Evolutionary conservation across 2,329 filamentous ascomycete species (phyloP), one percentile per base, ranked within the genome.

Genomic region (Neocucurbitaria cava): DNA sequence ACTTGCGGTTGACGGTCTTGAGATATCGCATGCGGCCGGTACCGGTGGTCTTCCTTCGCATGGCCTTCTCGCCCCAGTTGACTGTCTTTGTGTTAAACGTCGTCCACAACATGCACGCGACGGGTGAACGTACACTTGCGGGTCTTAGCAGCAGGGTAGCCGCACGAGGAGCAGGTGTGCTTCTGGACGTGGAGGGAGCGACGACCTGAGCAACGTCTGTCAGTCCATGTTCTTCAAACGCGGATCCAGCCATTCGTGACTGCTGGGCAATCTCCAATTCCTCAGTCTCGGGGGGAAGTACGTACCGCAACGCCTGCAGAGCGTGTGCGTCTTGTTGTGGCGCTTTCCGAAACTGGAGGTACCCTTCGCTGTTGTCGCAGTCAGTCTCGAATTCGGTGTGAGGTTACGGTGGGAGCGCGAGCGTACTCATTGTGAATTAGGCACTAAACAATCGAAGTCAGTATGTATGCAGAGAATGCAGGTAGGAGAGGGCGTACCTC

Each of bases 1-100:
- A 96, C 83, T 88, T 88, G 81, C 95, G 89, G 78, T 92, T 85
- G 79, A 99, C 89, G 76, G 86, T 87, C 87, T 96, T 96, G 80
- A 99, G 87, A 85, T 93, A 91, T 79, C 92, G 88, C 89, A 93
- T 95, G 82, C 95, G 91, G 81, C 95, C 95, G 78, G 92, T 94
- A 76, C 95, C 95, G 79, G 91, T 94, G 78, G 94, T 97, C 93
- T 97, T 98, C 90, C 95, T 96, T 82, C 95, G 87, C 92, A 98
- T 98, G 76, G 93, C 94, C 91, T 99, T 99, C 88, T 98, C 94
- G 82, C 91, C 88, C 95, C 95, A 99, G 91, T 99, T 97, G 89
- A 89, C 94, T 98, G 78, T 74, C 44, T 41, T n/a, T 49, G 47
- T 64, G 67, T 75, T 61, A 74, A 68, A 65, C 54, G 46, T 51